Evolutionary conservation across 2,329 filamentous ascomycete genomes (phyloP).

Genomic region (Exophiala calicioides): DNA sequence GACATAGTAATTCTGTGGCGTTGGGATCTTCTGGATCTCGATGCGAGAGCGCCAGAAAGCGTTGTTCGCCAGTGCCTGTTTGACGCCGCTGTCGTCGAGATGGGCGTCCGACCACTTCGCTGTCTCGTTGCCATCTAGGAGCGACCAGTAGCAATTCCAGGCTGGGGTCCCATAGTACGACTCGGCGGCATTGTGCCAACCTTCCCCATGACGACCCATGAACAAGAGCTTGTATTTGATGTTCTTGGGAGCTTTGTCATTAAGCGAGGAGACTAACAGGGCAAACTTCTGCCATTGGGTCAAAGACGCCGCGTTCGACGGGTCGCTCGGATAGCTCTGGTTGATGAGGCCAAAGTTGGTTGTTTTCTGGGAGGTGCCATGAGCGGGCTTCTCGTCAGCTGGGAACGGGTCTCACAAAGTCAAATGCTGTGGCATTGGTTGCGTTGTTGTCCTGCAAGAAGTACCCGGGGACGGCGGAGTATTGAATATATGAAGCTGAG

Average conservation of each 20-base stretch:
- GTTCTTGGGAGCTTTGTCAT: slow-evolving; percentile 39
- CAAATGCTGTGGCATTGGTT: slow-evolving; percentile 50
- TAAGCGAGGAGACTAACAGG: slow-evolving; percentile 50
- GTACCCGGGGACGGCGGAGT: slow-evolving; percentile 48
- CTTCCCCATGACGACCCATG: slow-evolving; percentile 62
- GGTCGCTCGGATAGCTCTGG: slow-evolving; percentile 47
- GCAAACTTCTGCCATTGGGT: slow-evolving; percentile 60
- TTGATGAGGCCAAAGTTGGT: slow-evolving; percentile 54
- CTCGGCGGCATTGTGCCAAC: slow-evolving; percentile 63
- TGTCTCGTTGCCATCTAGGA: slow-evolving; percentile 58
- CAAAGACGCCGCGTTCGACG: slow-evolving; percentile 35
- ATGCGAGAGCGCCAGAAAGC: slow-evolving; percentile 54
- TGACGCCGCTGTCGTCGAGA: slow-evolving; percentile 54
- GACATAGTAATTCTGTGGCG: slow-evolving; percentile 58
- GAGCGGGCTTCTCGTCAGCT: background rate
- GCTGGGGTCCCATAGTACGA: slow-evolving; percentile 57
- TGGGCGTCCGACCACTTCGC: slow-evolving; percentile 60
- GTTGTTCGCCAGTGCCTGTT: slow-evolving; percentile 53
- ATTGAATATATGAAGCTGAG: slow-evolving; percentile 29
- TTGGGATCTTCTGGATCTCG: slow-evolving; percentile 48
- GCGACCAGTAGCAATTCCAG: slow-evolving; percentile 65
- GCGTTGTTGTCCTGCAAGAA: slow-evolving; percentile 54
- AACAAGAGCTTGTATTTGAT: slow-evolving; percentile 58
- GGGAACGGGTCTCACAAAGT: slow-evolving; percentile 45
- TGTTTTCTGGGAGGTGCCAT: slow-evolving; percentile 36